Evolutionary conservation across 805 yeast species (phyloP).

Genomic region (Starmerella floricola): DNA sequence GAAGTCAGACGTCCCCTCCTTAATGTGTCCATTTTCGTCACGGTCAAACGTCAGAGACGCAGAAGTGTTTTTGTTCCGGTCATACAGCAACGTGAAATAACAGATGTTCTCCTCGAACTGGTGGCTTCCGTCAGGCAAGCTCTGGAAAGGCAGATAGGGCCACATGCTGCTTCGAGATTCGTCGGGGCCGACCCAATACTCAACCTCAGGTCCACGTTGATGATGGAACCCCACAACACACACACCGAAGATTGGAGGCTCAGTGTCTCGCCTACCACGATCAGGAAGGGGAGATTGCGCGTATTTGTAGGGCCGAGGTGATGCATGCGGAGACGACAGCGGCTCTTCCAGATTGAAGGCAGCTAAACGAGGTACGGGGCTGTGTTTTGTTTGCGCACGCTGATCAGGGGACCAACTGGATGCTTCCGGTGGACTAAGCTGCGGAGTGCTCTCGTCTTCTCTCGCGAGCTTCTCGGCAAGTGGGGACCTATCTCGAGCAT

Average conservation of each 20-base stretch:
- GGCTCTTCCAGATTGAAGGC: neutral
- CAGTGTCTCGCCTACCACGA: neutral
- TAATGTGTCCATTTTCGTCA: slow-evolving; percentile 31
- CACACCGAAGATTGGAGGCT: slow-evolving; percentile 54
- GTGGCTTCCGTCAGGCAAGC: slow-evolving; percentile 93
- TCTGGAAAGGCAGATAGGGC: slow-evolving; percentile 87
- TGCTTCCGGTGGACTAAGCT: too few relatives aligned
- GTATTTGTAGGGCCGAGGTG: slow-evolving; percentile 16
- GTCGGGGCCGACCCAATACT: slow-evolving; percentile 61
- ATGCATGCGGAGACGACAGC: slow-evolving; percentile 11
- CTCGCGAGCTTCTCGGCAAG: too few relatives aligned
- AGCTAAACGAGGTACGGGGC: too few relatives aligned
- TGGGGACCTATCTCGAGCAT: too few relatives aligned
- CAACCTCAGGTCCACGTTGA: slow-evolving; percentile 84
- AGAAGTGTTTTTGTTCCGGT: slow-evolving; percentile 38
- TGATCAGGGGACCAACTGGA: too few relatives aligned
- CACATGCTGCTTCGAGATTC: slow-evolving; percentile 42
- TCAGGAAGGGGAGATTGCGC: slow-evolving; percentile 14
- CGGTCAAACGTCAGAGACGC: slow-evolving; percentile 34
- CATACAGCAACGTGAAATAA: slow-evolving; percentile 71
- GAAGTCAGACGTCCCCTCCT: slow-evolving; percentile 32
- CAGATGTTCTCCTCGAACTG: slow-evolving; percentile 87
- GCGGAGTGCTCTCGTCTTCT: too few relatives aligned
- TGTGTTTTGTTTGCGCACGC: too few relatives aligned
- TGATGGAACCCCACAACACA: slow-evolving; percentile 92